phyloP scores from a whole-genome alignment of 345 rosid genomes.

The Aquilaria malaccensis region DNA sequence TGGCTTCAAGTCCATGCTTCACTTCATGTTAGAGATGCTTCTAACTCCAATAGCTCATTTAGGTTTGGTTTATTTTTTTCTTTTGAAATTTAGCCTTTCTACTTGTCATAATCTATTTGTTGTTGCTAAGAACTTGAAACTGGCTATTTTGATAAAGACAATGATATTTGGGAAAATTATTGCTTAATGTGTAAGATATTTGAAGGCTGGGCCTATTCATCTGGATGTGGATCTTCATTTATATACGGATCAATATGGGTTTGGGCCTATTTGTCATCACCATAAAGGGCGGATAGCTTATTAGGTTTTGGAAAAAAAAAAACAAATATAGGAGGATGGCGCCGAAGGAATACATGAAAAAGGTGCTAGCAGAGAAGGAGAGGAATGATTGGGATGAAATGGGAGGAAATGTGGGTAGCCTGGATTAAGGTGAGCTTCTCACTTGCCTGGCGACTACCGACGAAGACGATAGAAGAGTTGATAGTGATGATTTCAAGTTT shows the following conservation, averaged over 20 bases:
- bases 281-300: no score
- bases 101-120: not conserved
- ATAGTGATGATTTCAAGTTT: no score
- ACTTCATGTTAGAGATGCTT: conserved; percentile 33
- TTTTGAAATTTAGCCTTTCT: not conserved
- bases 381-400: no score
- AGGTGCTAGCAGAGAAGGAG: no score
- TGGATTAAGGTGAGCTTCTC: no score
- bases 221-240: conserved; percentile 66
- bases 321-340: no score
- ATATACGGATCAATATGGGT: conserved; percentile 69
- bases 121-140: not conserved
- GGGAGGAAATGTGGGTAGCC: no score
- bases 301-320: no score
- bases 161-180: conserved; percentile 42
- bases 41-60: conserved; percentile 25
- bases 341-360: no score
- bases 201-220: conserved; percentile 39
- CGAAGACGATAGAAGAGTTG: no score
- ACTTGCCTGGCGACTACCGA: no score
- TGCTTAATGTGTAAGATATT: conserved; percentile 33
- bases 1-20: conserved; percentile 33
- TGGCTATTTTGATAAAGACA: conserved; percentile 23
- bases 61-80: conserved; percentile 35
- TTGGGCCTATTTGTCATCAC: conserved; percentile 48